phyloP scores from a whole-genome alignment of 345 rosid genomes.

The Eucalyptus sideroxylon region DNA sequence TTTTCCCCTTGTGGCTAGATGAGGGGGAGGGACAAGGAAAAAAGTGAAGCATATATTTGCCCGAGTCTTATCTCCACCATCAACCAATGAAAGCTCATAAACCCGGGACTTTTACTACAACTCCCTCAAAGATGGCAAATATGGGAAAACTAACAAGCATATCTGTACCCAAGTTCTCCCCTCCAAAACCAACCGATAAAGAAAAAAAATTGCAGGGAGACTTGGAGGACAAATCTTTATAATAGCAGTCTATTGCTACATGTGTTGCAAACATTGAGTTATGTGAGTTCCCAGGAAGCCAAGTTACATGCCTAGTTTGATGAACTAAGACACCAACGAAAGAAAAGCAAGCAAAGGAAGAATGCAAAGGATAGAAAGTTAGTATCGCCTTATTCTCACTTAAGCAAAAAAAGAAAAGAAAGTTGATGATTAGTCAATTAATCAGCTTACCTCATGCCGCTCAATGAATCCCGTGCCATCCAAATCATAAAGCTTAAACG shows the following conservation, averaged over 20 bases:
- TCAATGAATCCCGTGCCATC: conserved; percentile 88
- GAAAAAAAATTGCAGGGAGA: background rate
- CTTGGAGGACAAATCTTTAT: background rate
- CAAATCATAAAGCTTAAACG: conserved; percentile 91
- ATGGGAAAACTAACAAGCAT: background rate
- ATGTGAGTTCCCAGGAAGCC: background rate
- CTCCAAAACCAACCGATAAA: background rate
- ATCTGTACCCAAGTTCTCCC: background rate
- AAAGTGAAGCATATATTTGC: background rate
- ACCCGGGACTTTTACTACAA: background rate
- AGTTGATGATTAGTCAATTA: background rate
- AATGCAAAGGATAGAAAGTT: background rate
- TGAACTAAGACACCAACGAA: background rate
- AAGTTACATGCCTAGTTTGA: background rate
- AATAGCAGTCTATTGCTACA: background rate
- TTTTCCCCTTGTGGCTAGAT: background rate
- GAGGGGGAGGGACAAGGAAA: background rate
- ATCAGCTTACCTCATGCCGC: conserved; percentile 74
- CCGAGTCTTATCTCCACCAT: background rate
- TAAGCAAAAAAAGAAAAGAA: background rate
- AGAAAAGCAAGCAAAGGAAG: background rate
- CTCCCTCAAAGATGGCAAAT: background rate
- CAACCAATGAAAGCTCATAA: background rate
- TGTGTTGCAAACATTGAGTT: background rate
- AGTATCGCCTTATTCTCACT: background rate